Percentiles rank a stretch among this genome's conserved stretches.
These are phyloP conservation scores for Cyanophora paradoxa DNA, from an alignment of 78 protist species.

Conservation along the genomic window DNA sequence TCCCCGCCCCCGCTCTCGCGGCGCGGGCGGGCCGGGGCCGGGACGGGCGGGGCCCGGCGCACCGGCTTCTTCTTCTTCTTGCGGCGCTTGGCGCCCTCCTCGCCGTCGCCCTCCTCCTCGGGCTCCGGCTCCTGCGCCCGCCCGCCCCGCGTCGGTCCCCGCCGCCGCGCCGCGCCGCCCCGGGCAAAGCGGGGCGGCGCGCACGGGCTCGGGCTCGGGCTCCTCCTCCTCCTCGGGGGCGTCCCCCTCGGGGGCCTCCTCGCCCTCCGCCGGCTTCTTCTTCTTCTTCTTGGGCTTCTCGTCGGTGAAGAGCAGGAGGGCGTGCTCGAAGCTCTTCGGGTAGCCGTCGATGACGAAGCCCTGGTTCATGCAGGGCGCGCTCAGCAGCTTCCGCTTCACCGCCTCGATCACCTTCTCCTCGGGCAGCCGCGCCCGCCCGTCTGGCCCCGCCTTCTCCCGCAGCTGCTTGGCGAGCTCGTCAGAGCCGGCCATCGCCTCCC, in stretches of 20 bases:
- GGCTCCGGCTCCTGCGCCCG: no score
- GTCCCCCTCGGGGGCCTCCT: no score
- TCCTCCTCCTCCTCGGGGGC: no score
- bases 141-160: no score
- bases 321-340: slow-evolving; percentile 34
- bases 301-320: slow-evolving; percentile 1
- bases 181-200: no score
- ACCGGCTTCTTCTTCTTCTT: slow-evolving; percentile 2
- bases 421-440: background rate
- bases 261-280: background rate
- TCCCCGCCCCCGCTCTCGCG: no score
- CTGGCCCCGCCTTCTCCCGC: background rate
- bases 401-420: slow-evolving; percentile 1
- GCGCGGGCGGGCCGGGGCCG: no score
- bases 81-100: slow-evolving; percentile 2
- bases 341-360: slow-evolving; percentile 56
- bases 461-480: background rate
- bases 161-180: no score
- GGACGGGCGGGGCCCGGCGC: background rate
- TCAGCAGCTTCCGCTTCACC: slow-evolving; percentile 9
- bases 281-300: background rate
- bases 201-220: no score
- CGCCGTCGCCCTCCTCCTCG: slow-evolving; percentile 3
- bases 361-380: slow-evolving; percentile 34
- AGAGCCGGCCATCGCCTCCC: background rate